A percentile compares a stretch with the other conserved stretches of the same genome.
These are phyloP conservation scores for Solanum aculeatissimum DNA, from an alignment of 305 asterid genomes.

Conservation along the genomic window DNA sequence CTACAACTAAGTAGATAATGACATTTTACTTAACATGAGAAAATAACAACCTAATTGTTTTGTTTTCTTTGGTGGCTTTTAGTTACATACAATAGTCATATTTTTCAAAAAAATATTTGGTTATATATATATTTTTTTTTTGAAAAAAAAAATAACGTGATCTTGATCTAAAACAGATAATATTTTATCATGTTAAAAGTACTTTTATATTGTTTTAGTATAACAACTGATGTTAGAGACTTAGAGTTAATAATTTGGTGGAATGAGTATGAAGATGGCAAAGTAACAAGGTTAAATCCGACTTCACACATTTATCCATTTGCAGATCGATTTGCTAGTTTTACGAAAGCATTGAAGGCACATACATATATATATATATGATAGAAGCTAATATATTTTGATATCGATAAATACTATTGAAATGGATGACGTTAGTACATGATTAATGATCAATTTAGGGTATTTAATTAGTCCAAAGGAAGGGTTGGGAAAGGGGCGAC, in stretches of 20 bases:
- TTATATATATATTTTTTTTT: no score
- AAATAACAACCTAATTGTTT: neutral
- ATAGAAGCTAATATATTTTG: neutral
- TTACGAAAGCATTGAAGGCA: neutral
- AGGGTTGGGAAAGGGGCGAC: neutral
- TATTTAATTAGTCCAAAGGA: no score
- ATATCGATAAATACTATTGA: neutral
- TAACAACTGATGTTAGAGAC: neutral
- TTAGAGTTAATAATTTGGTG: neutral
- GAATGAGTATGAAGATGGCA: neutral
- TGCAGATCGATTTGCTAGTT: neutral
- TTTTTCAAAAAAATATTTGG: neutral
- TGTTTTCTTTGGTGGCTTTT: conserved; percentile 1
- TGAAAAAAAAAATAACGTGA: neutral
- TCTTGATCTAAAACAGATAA: neutral
- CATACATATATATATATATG: neutral
- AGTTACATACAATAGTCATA: neutral
- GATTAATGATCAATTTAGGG: no score
- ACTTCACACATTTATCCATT: neutral
- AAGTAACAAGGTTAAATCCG: neutral
- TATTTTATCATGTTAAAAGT: neutral
- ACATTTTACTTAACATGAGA: conserved; percentile 18
- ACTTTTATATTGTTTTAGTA: neutral
- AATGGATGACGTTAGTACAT: neutral
- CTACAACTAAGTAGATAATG: conserved; percentile 15